phyloP scores from a whole-genome alignment of 805 yeast species.

The Spathaspora sp. region DNA sequence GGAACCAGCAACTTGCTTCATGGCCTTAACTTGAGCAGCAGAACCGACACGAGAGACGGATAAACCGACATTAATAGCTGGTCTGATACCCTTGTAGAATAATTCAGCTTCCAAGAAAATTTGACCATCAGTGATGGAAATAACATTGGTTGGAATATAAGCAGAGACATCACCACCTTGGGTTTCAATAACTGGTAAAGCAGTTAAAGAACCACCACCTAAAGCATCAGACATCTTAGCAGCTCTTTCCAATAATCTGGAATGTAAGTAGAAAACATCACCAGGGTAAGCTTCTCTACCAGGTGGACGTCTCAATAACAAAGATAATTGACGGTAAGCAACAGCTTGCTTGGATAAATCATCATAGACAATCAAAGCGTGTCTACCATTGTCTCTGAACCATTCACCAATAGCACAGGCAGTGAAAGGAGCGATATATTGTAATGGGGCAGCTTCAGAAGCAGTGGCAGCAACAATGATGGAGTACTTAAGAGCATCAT shows the following conservation, averaged over 20 bases:
- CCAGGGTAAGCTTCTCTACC: conserved; percentile 98
- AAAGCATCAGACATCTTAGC: conserved; percentile 89
- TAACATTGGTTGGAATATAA: conserved; percentile 96
- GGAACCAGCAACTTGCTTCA: conserved; percentile 99
- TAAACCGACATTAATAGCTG: conserved; percentile 99
- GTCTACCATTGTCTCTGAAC: conserved; percentile 99
- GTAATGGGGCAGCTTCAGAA: conserved; percentile 99
- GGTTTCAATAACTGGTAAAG: conserved; percentile 94
- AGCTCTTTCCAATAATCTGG: conserved; percentile 94
- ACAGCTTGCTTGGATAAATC: conserved; percentile 99
- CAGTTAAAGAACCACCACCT: conserved; percentile 95
- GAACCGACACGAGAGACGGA: conserved; percentile 99
- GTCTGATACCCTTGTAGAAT: conserved; percentile 99
- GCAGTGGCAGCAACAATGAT: conserved; percentile 99
- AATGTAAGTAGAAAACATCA: conserved; percentile 94
- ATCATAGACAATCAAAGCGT: conserved; percentile 94
- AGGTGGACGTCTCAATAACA: conserved; percentile 95
- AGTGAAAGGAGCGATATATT: conserved; percentile 99
- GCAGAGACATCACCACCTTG: conserved; percentile 99
- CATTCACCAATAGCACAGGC: conserved; percentile 99
- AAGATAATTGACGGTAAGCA: conserved; percentile 99
- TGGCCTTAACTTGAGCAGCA: conserved; percentile 99
- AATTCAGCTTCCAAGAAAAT: conserved; percentile 98
- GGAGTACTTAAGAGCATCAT: conserved; percentile 96
- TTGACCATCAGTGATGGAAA: conserved; percentile 97